Conservation (phyloP, 1,284 basidiomycete species). For the Tetrapyrgos nigripes region DNA sequence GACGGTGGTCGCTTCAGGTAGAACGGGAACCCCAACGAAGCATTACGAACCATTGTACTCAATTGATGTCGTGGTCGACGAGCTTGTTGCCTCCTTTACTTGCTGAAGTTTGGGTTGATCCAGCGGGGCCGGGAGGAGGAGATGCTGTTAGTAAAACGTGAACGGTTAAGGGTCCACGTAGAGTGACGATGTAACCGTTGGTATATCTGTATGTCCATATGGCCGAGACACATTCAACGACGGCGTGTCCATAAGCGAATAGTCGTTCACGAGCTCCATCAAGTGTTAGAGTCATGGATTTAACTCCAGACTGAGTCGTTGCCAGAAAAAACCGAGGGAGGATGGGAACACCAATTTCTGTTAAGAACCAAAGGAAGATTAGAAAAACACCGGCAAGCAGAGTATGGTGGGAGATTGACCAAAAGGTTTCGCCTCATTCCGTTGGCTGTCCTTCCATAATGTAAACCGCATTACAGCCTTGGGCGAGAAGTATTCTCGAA, state of each 20-base stretch:
- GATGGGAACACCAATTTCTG: conserved; percentile 78
- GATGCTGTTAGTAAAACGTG: conserved; percentile 55
- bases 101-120: no score
- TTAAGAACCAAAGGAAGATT: conserved; percentile 4
- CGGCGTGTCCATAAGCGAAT: conserved; percentile 50
- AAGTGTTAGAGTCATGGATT: conserved; percentile 74
- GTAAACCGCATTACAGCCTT: conserved; percentile 75
- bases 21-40: no score
- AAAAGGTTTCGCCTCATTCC: conserved; percentile 78
- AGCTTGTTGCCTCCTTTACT: no score
- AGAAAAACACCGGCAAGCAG: not conserved
- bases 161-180: conserved; percentile 72
- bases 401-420: conserved; percentile 50
- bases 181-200: conserved; percentile 76
- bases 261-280: conserved; percentile 75
- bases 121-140: conserved; percentile 17
- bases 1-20: no score
- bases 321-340: conserved; percentile 84
- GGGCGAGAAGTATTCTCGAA: conserved; percentile 69
- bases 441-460: conserved; percentile 80
- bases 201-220: conserved; percentile 79
- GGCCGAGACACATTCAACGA: conserved; percentile 72
- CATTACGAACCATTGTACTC: no score
- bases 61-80: no score
- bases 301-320: conserved; percentile 80